Base-by-base conservation (phyloP, 2,329 filamentous ascomycete species). In the Penicillium hesseltinei region DNA sequence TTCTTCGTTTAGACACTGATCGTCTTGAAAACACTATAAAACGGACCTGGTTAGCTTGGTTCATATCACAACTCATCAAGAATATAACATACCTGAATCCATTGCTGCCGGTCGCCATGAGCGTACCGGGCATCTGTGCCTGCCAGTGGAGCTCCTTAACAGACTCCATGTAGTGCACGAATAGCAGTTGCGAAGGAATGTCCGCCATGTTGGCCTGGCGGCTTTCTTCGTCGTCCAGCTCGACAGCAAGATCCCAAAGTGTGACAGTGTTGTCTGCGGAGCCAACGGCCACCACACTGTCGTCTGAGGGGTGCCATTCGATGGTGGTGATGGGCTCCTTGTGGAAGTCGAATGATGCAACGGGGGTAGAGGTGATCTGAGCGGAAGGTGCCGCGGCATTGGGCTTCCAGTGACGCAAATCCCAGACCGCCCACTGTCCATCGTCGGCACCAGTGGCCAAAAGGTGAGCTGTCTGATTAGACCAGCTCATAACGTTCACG, bases 111-210 rank as follows among this genome's bases (percentile, higher is more conserved):
- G 94, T 99, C 2, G 91, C 92, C 77, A 97, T 88, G 60, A 97
- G 78, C 35, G 87, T 87, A 31, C 94, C 94, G 0, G 91, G 90
- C 72, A 97, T 96, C 79, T 99, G 94, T 35, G 89, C 90, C 78
- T 97, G 93, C 93, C 94, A 99, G 78, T 99, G 94, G 38, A 92
- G 79, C 78, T 99, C 94, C 84, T 97, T 97, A 56, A 92, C 92
- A 67, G 91, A 88, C 69, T 95, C 89, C 80, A 95, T 91, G 73
- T 96, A 97, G 78, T 99, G 94, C 70, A 97, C 92, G 75, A 99
- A 99, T 62, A 99, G 80, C 67, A 99, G 78, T 76, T 99, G 94
- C 5, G 94, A 91, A 57, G 94, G 94, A 62, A 97, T 91, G 62
- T 96, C 93, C 70, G 90, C 87, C 40, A 93, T 86, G 52, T 91